phyloP scores from a whole-genome alignment of 352 stramenopile species.

The Globisporangium abappressorium region DNA sequence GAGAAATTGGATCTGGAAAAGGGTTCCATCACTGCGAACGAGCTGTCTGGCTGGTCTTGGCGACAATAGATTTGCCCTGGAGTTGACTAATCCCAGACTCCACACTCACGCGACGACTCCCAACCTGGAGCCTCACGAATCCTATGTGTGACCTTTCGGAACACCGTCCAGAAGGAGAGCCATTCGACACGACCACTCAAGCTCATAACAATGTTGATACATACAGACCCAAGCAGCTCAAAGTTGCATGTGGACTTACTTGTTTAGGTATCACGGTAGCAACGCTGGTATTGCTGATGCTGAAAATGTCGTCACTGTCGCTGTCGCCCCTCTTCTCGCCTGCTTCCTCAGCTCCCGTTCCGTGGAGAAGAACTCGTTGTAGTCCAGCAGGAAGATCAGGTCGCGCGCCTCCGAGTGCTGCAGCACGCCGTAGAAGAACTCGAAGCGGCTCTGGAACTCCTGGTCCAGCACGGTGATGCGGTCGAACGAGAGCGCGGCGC shows the following conservation, averaged over 20 bases:
- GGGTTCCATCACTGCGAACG: slow-evolving; percentile 6
- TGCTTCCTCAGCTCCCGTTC: slow-evolving; percentile 38
- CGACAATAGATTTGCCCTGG: background rate
- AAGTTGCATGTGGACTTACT: background rate
- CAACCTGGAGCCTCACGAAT: background rate
- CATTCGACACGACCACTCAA: background rate
- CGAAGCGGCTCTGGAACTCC: slow-evolving; percentile 58
- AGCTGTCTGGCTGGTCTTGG: background rate
- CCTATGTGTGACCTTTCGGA: background rate
- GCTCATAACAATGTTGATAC: background rate
- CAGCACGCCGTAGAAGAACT: slow-evolving; percentile 61
- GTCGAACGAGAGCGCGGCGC: slow-evolving; percentile 23
- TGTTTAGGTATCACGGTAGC: background rate
- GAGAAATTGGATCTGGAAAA: slow-evolving; percentile 17
- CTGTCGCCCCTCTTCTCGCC: background rate
- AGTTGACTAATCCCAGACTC: background rate
- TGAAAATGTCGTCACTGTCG: background rate
- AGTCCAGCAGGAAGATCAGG: slow-evolving; percentile 72
- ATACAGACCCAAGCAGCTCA: background rate
- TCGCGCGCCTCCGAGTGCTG: slow-evolving; percentile 60
- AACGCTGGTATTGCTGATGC: background rate
- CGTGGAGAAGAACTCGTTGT: slow-evolving; percentile 60
- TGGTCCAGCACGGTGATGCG: slow-evolving; percentile 40
- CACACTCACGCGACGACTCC: background rate
- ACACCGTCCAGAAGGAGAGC: background rate